phyloP scores from a whole-genome alignment of 2,329 filamentous ascomycete genomes.

The Mycocentrospora acerina region DNA sequence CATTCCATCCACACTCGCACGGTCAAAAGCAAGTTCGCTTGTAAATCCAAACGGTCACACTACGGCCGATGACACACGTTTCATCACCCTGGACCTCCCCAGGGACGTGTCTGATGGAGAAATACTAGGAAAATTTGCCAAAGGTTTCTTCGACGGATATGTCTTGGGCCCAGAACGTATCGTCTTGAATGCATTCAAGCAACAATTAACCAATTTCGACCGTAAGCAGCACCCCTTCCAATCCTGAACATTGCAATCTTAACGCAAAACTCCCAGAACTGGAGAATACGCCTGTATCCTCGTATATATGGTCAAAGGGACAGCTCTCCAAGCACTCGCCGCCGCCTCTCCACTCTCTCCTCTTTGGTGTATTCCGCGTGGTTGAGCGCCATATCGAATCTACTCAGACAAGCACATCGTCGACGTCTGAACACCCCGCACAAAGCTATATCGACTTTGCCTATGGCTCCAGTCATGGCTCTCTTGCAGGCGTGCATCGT shows the following conservation, averaged over 20 bases:
- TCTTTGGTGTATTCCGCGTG: conserved; percentile 1
- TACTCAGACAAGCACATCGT: neutral
- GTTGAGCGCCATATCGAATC: neutral
- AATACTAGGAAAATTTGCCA: conserved; percentile 11
- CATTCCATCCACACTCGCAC: conserved; percentile 1
- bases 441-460: conserved; percentile 1
- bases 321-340: neutral
- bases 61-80: conserved; percentile 3
- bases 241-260: neutral
- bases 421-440: no score
- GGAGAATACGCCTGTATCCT: conserved; percentile 2
- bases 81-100: conserved; percentile 4
- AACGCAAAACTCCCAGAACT: neutral
- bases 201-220: conserved; percentile 3
- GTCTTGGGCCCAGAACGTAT: conserved; percentile 10
- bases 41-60: conserved; percentile 8
- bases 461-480: neutral
- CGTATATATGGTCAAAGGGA: conserved; percentile 1
- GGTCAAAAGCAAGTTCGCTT: conserved; percentile 3
- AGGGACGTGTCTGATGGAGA: conserved; percentile 5
- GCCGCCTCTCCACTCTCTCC: conserved; percentile 1
- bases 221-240: conserved; percentile 2
- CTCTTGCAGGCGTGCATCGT: neutral
- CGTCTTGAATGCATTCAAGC: conserved; percentile 2
- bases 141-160: conserved; percentile 17